Conservation (phyloP, 2,329 filamentous ascomycete species). For the Penicillium nordicum region DNA sequence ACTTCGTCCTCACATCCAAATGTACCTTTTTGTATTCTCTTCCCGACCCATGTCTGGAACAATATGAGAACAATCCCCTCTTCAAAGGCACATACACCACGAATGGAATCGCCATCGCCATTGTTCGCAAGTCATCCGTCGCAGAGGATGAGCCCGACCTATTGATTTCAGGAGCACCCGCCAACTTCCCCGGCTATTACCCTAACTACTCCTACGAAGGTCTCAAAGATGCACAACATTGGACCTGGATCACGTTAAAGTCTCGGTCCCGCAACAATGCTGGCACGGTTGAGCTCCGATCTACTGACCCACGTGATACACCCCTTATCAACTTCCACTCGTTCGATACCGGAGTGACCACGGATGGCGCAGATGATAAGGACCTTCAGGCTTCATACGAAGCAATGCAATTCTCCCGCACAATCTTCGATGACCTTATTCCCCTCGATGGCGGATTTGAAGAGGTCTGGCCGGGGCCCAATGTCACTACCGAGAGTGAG, state of each 20-base stretch:
- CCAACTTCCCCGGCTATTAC: conserved; percentile 53
- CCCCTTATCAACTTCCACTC: conserved; percentile 63
- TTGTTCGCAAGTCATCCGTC: conserved; percentile 38
- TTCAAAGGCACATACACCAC: conserved; percentile 46
- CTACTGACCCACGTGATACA: conserved; percentile 59
- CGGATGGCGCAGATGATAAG: conserved; percentile 45
- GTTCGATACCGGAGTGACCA: conserved; percentile 41
- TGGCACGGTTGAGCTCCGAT: conserved; percentile 60
- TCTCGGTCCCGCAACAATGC: conserved; percentile 59
- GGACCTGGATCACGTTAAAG: conserved; percentile 54
- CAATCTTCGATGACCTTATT: conserved; percentile 43
- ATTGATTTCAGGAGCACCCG: conserved; percentile 55
- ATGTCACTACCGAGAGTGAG: conserved; percentile 43
- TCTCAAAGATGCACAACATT: conserved; percentile 39
- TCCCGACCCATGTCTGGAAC: conserved; percentile 43
- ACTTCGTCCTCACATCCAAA: conserved; percentile 32
- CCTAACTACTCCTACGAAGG: conserved; percentile 45
- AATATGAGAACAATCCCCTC: conserved; percentile 41
- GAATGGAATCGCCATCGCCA: conserved; percentile 54
- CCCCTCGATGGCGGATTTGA: conserved; percentile 46
- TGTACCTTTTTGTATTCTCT: conserved; percentile 28
- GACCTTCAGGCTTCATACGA: conserved; percentile 55
- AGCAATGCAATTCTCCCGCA: conserved; percentile 52
- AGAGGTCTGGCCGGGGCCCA: conserved; percentile 44
- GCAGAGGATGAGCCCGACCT: conserved; percentile 50